A percentile compares a stretch with the other conserved stretches of the same genome.
Conservation (phyloP, 208 protist species). For the Leishmania amazonensis region DNA sequence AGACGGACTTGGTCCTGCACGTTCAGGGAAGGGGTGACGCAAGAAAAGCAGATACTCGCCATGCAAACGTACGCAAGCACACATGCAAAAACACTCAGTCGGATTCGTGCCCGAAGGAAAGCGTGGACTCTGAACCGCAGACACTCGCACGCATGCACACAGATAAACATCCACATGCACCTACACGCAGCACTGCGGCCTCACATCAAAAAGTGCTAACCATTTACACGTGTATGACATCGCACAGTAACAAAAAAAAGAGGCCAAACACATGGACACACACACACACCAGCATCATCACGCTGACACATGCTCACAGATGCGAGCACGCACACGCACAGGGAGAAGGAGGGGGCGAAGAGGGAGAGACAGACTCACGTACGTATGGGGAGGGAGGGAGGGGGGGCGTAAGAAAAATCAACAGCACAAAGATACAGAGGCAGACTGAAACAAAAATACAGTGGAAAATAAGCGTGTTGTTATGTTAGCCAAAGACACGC, state of each 20-base stretch:
- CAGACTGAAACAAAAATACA: neutral
- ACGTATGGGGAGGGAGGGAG: neutral
- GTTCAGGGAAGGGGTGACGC: neutral
- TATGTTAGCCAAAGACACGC: neutral
- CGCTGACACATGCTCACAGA: neutral
- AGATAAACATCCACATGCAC: constrained; percentile 18
- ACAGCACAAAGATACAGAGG: neutral
- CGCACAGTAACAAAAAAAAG: neutral
- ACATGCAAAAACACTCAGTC: neutral
- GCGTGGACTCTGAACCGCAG: neutral
- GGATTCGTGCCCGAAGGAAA: neutral
- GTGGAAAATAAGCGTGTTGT: neutral
- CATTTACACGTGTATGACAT: neutral
- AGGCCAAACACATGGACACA: neutral
- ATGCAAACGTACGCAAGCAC: neutral
- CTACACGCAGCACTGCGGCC: neutral
- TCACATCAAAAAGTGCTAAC: neutral
- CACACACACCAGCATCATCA: neutral
- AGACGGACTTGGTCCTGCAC: neutral
- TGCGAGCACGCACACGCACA: neutral
- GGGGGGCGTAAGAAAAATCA: neutral
- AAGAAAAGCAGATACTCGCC: neutral
- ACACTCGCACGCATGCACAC: neutral
- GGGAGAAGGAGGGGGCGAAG: neutral
- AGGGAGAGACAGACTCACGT: neutral